These are phyloP conservation scores for Linum usitatissimum DNA, from an alignment of 345 rosid genomes.

Conservation along the genomic window DNA sequence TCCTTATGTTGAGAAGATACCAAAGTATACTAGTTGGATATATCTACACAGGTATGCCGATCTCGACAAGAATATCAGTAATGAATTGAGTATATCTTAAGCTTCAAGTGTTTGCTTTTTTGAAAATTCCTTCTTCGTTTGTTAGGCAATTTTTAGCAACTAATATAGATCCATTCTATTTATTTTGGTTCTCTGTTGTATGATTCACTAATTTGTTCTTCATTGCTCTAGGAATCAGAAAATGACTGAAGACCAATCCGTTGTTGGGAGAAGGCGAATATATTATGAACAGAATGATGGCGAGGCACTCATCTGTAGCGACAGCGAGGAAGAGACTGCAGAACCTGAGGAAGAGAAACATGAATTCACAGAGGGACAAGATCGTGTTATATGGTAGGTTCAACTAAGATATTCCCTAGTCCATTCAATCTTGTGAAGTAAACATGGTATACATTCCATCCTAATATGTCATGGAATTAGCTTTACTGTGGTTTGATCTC, in stretches of 20 bases:
- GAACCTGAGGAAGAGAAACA: slow-evolving; percentile 79
- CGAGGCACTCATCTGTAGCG: slow-evolving; percentile 91
- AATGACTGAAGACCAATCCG: slow-evolving; percentile 98
- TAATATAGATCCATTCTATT: slow-evolving; percentile 6
- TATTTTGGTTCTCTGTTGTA: not conserved
- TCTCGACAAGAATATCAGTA: not conserved
- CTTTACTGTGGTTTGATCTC: not conserved
- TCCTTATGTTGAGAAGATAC: slow-evolving; percentile 57
- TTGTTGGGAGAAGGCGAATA: slow-evolving; percentile 95
- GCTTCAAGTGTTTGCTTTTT: not conserved
- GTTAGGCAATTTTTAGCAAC: not conserved
- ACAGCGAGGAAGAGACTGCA: slow-evolving; percentile 77
- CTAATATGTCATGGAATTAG: not conserved
- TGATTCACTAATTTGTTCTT: not conserved
- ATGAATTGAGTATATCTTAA: slow-evolving; percentile 1
- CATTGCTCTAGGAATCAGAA: slow-evolving; percentile 60
- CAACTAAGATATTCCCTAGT: slow-evolving; percentile 1
- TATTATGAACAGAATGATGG: slow-evolving; percentile 92
- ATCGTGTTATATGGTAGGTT: slow-evolving; percentile 67
- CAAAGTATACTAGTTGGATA: slow-evolving; percentile 92
- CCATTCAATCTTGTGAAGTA: not conserved
- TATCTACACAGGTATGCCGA: slow-evolving; percentile 72
- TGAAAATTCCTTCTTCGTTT: not conserved
- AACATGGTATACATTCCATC: not conserved
- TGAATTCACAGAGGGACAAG: slow-evolving; percentile 78